phyloP scores from a whole-genome alignment of 2,329 filamentous ascomycete genomes.

The Fusarium phyllophilum region DNA sequence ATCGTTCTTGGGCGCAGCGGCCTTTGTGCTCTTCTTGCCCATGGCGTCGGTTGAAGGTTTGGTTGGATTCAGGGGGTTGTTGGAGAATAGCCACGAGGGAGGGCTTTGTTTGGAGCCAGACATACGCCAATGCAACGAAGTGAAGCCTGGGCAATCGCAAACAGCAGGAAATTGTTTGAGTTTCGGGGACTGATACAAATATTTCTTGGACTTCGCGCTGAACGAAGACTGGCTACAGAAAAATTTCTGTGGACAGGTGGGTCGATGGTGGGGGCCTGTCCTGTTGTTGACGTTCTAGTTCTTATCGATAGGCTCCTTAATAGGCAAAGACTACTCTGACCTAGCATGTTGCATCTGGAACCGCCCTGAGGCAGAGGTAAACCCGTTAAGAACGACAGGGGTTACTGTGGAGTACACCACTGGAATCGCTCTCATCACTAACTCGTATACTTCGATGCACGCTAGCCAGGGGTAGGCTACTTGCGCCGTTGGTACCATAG shows the following conservation, averaged over 20 bases:
- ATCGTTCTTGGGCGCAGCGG: slow-evolving; percentile 33
- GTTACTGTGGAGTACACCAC: background rate
- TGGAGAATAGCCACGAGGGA: slow-evolving; percentile 58
- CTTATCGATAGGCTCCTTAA: slow-evolving; percentile 27
- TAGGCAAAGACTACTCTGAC: background rate
- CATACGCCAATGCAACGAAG: slow-evolving; percentile 44
- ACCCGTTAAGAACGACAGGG: background rate
- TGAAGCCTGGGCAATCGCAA: slow-evolving; percentile 5
- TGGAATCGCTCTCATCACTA: background rate
- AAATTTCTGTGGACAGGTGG: slow-evolving; percentile 42
- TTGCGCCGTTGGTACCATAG: slow-evolving; percentile 2
- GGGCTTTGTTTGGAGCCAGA: slow-evolving; percentile 45
- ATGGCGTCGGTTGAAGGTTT: slow-evolving; percentile 42
- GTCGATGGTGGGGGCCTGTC: slow-evolving; percentile 25
- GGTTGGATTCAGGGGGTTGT: slow-evolving; percentile 48
- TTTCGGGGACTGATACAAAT: slow-evolving; percentile 13
- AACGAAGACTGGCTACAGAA: slow-evolving; percentile 30
- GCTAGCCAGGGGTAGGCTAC: slow-evolving; percentile 10
- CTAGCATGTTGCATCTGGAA: background rate
- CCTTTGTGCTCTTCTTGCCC: slow-evolving; percentile 47
- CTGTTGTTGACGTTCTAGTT: slow-evolving; percentile 23
- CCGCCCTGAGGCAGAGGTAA: background rate
- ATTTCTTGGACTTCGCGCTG: slow-evolving; percentile 20
- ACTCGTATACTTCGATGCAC: background rate
- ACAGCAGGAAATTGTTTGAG: slow-evolving; percentile 5